phyloP scores from a whole-genome alignment of 768 basidiomycete species.

The Dioszegia aurantiaca region DNA sequence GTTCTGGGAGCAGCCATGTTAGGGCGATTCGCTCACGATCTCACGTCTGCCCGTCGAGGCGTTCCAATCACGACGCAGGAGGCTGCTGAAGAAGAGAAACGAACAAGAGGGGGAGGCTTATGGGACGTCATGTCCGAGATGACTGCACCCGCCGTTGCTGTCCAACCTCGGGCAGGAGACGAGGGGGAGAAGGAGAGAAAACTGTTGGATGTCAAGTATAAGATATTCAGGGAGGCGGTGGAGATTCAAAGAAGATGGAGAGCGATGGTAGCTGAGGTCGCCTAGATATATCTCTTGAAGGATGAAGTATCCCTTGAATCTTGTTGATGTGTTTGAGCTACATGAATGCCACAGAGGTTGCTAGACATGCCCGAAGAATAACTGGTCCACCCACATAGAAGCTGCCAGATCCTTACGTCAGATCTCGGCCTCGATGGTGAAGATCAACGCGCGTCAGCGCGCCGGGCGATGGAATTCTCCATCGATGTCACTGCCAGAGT shows the following conservation, averaged over 20 bases:
- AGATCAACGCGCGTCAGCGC: not conserved
- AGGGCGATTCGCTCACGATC: slow-evolving; percentile 75
- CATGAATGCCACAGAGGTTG: too few species aligned
- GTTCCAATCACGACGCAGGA: slow-evolving; percentile 53
- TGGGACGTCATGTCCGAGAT: slow-evolving; percentile 98
- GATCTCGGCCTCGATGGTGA: too few species aligned
- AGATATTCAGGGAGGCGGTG: slow-evolving; percentile 82
- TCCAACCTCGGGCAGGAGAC: slow-evolving; percentile 62
- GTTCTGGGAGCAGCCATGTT: slow-evolving; percentile 93
- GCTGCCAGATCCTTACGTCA: not conserved
- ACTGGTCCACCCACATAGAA: too few species aligned
- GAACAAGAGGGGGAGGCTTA: slow-evolving; percentile 63
- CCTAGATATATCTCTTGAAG: not conserved
- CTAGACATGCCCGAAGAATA: too few species aligned
- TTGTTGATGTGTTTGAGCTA: not conserved
- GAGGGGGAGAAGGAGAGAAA: slow-evolving; percentile 69
- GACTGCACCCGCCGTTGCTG: slow-evolving; percentile 75
- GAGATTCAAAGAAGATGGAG: slow-evolving; percentile 88
- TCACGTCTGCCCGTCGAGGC: slow-evolving; percentile 42
- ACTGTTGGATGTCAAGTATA: slow-evolving; percentile 85
- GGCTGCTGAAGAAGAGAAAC: slow-evolving; percentile 51
- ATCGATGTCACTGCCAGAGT: too few species aligned
- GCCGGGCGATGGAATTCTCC: too few species aligned
- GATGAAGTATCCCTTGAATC: not conserved
- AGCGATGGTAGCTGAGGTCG: slow-evolving; percentile 61